Base-by-base conservation (phyloP, 2,329 filamentous ascomycete genomes). In the Pyrenophora tritici-repentis region DNA sequence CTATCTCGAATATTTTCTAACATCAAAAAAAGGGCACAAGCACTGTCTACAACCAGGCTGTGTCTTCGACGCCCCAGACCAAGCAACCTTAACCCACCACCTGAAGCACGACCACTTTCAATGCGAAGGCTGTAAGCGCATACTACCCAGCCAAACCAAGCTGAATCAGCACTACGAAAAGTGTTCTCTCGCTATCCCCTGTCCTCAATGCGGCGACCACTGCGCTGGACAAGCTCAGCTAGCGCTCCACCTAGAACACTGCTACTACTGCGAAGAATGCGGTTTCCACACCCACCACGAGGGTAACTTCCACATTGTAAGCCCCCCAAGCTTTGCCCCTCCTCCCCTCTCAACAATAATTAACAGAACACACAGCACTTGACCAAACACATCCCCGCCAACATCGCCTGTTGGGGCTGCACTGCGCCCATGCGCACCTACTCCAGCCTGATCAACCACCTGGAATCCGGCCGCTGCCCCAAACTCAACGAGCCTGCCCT, bases 381-480 rank as follows among this genome's bases (percentile, higher is more conserved):
- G 63, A 65, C 63, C 12, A 68, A 65, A 41, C 65, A 70, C 34
- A 49, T 45, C 7, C 35, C 48, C 4, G 45, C 61, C 3, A 52
- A 44, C 22, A 55, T 69, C 5, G 47, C 53, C 0, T 72, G 69
- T 42, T 70, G 65, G 66, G 55, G 47, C 24, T 72, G 69, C 47
- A 37, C 49, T 3, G 26, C 50, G 1, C 53, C 63, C 5, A 62
- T 65, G 53, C 62, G 53, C 50, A 68, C 58, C 18, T 58, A 59
- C 42, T 67, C 61, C 16, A 58, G 55, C 42, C 65, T 71, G 3
- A 63, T 71, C 47, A 59, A 63, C 36, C 70, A 73, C 41, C 59
- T 72, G 57, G 84, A 85, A 61, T 83, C 81, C 4, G 71, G 87
- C 17, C 86, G 89, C 66, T 89, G 91, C 66, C 83, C 82, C 14